Evolutionary conservation across 2,329 filamentous ascomycete species (phyloP), one percentile per base, ranked within the genome.

Genomic region (Penicillium sp.): DNA sequence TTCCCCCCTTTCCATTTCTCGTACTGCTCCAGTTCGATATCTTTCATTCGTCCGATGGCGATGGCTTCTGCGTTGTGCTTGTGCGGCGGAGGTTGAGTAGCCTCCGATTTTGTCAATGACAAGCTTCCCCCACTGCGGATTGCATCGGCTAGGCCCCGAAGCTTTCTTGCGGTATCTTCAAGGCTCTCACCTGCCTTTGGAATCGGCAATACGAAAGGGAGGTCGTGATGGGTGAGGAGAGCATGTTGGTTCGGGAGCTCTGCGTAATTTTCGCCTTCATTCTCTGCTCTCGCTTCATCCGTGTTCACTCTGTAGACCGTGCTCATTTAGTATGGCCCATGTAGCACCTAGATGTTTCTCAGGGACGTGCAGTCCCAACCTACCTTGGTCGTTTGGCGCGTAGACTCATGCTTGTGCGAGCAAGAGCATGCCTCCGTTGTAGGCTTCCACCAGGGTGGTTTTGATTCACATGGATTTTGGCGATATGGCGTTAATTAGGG

Each of bases 141-240:
- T 14, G 52, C 50, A 18, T 42, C 22, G 20, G 53, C 58, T 11
- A 58, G 26, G 23, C 22, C 33, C 22, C 44, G 33, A 3, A 60
- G 26, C 41, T 60, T 60, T n/a, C 33, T 29, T 14, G 40, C 49
- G 3, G 53, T 58, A 23, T 27, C 40, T 27, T 59, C 64, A 14
- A 66, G 44, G 42, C 53, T 60, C 23, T 66, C 61, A 4, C 40
- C 44, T 15, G 37, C n/a, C 23, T 35, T 26, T 0, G 58, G 55
- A 6, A 58, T 43, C 2, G 55, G 46, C 26, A 60, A 25, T 18
- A 58, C 14, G 33, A 60, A 54, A 7, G 58, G 55, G 22, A 58
- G 37, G 22, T 50, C 79, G 0, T 51, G 20, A 22, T 22, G 35
- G 25, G 23, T 53, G 25, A 56, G 37, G 29, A 33, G 40, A 35